Percentiles rank a stretch among this genome's conserved stretches.
Evolutionary conservation across 164 flowering plant species (phyloP).

Genomic region (Sedum album): DNA sequence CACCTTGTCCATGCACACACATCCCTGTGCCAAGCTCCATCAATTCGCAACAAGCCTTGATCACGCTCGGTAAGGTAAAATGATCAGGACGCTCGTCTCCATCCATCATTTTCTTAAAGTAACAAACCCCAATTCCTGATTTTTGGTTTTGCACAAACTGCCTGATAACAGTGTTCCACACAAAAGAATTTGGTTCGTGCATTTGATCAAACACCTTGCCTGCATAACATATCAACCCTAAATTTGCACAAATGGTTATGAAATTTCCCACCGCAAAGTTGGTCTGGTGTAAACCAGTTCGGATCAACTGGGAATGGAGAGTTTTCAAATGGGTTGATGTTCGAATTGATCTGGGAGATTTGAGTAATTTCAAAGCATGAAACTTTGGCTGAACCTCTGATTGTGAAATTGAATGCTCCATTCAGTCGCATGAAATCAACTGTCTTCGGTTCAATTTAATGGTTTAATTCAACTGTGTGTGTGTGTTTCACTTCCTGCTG

Average conservation of each 20-base stretch:
- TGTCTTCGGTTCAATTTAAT: too few relatives aligned
- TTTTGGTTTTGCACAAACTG: conserved; percentile 22
- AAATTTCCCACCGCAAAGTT: conserved; percentile 23
- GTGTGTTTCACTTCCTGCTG: too few relatives aligned
- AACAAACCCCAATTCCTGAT: conserved; percentile 21
- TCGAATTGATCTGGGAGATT: conserved; percentile 11
- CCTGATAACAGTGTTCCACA: conserved; percentile 33
- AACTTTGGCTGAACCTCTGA: neutral
- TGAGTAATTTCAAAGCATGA: conserved; percentile 16
- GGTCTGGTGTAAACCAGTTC: conserved; percentile 21
- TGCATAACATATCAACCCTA: conserved; percentile 23
- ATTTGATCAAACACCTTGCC: conserved; percentile 22
- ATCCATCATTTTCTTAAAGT: conserved; percentile 20
- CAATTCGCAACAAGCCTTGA: conserved; percentile 29
- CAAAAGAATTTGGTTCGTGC: conserved; percentile 23
- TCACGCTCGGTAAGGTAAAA: conserved; percentile 30
- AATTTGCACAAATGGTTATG: conserved; percentile 16
- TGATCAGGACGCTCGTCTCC: conserved; percentile 21
- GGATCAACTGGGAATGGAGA: conserved; percentile 19
- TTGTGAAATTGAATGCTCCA: neutral
- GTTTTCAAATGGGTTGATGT: conserved; percentile 14
- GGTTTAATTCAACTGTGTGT: too few relatives aligned
- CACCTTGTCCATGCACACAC: conserved; percentile 23
- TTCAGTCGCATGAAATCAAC: neutral
- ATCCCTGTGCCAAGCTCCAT: conserved; percentile 17